Percentiles rank a stretch among this genome's conserved stretches.
Evolutionary conservation across 352 stramenopile genomes (phyloP).

Genomic region (Phytophthora syringae): DNA sequence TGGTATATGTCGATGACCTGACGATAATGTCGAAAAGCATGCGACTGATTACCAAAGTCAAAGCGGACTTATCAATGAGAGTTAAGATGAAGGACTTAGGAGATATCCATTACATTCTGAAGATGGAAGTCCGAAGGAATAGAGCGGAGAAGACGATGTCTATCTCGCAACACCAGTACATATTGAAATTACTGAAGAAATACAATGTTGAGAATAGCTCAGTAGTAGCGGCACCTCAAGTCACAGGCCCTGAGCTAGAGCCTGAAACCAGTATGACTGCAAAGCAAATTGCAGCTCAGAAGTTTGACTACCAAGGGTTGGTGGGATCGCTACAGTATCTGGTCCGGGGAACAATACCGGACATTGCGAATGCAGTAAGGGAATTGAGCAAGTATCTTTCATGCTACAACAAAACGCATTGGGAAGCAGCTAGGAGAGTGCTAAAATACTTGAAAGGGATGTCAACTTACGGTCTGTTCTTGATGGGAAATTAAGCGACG

Average conservation of each 20-base stretch:
- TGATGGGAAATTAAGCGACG: too few relatives aligned
- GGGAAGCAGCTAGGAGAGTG: not conserved
- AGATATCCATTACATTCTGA: slow-evolving; percentile 11
- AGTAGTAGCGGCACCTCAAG: slow-evolving; percentile 16
- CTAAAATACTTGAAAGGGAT: too few relatives aligned
- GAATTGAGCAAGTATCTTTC: slow-evolving; percentile 18
- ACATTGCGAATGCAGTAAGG: slow-evolving; percentile 39
- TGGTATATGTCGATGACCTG: too few relatives aligned
- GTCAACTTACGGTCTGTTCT: too few relatives aligned
- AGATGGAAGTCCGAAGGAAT: too few relatives aligned
- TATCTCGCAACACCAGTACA: slow-evolving; percentile 3
- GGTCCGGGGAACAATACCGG: slow-evolving; percentile 26
- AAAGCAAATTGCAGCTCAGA: slow-evolving; percentile 20
- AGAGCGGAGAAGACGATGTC: too few relatives aligned
- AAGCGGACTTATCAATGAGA: slow-evolving; percentile 17
- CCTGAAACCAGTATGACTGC: slow-evolving; percentile 19
- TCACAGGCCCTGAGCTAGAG: slow-evolving; percentile 12
- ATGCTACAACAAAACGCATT: slow-evolving; percentile 10
- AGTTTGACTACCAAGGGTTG: slow-evolving; percentile 24
- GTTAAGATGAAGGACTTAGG: slow-evolving; percentile 34
- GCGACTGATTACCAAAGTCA: slow-evolving; percentile 17
- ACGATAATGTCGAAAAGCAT: not conserved
- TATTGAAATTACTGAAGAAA: slow-evolving; percentile 3
- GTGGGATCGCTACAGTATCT: slow-evolving; percentile 38
- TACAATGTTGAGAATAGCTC: slow-evolving; percentile 9